Conservation (phyloP, 495 filamentous ascomycete genomes). For the Daldinia concentrica region DNA sequence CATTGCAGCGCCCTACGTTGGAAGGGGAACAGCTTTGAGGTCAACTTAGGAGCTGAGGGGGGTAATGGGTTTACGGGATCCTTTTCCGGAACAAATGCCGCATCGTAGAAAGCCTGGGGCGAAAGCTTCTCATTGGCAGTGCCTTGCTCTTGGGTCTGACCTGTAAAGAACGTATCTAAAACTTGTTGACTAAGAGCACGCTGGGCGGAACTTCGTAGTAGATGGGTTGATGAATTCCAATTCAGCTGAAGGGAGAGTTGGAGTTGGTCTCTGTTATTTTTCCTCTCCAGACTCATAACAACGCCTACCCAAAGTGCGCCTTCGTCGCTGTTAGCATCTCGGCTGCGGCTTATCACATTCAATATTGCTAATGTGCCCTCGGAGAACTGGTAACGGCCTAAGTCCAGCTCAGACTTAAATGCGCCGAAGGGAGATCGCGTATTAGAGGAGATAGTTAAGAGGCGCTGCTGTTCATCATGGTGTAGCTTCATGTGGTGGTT, state of each 20-base stretch:
- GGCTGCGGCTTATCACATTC: slow-evolving; percentile 21
- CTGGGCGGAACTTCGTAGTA: slow-evolving; percentile 25
- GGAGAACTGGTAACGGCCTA: slow-evolving; percentile 1
- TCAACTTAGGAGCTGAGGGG: slow-evolving; percentile 44
- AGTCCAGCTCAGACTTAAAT: slow-evolving; percentile 17
- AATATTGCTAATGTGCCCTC: slow-evolving; percentile 4
- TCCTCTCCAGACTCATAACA: slow-evolving; percentile 19
- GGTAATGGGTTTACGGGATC: slow-evolving; percentile 35
- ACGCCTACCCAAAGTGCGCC: slow-evolving; percentile 36
- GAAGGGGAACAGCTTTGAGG: slow-evolving; percentile 55
- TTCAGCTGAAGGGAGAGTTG: slow-evolving; percentile 35
- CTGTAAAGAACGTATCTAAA: slow-evolving; percentile 43
- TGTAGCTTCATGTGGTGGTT: slow-evolving; percentile 11
- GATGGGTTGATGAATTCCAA: slow-evolving; percentile 39
- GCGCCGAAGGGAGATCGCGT: slow-evolving; percentile 5
- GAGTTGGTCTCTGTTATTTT: slow-evolving; percentile 16
- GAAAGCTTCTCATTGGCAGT: slow-evolving; percentile 38
- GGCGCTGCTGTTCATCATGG: neutral
- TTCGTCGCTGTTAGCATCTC: slow-evolving; percentile 22
- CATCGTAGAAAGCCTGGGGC: slow-evolving; percentile 57
- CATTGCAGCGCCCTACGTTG: slow-evolving; percentile 57
- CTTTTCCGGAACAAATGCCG: slow-evolving; percentile 50
- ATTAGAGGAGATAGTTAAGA: slow-evolving; percentile 13
- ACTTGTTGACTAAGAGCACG: slow-evolving; percentile 29
- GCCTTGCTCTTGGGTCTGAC: neutral